Evolutionary conservation across 768 basidiomycete species (phyloP), one percentile per base, ranked within the genome.

Genomic region (Tephrocybe sp.): DNA sequence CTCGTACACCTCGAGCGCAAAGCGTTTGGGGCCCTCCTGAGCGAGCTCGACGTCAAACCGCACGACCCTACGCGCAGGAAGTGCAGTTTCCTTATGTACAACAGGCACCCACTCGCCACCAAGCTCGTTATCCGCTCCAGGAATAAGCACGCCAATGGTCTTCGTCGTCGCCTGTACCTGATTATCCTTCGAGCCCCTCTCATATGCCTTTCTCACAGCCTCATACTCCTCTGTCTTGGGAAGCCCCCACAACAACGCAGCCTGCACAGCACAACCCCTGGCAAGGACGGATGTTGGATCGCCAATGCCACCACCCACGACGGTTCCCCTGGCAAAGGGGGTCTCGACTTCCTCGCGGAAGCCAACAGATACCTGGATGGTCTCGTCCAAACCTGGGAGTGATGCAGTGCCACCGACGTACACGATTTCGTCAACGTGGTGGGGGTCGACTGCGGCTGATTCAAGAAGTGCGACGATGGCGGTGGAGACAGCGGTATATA

Each of bases 201-300:
- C 61, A 60, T 87, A 86, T 22, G 81, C 80, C 13, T 61, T 63
- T 22, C 71, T 64, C 20, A 89, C 60, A 52, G 83, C 80, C 38
- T 70, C 70, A 36, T 79, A 77, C 35, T 73, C 74, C 39, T 72
- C 71, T 3, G 75, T 75, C 26, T 70, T 67, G 2, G 70, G 68
- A 26, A 88, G 68, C 10, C 65, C 62, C 1, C 77, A 67, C 33
- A 92, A 71, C 33, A 90, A 63, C 40, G 79, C 78, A 1, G 86
- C 90, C 63, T 92, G 89, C 35, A 85, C 61, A 3, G 87, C 89
- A 50, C 82, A 85, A n/a, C 90, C 90, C 9, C 86, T 72, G 1
- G 88, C 84, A 0, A 92, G 72, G 42, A 91, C 75, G 9, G 88
- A 85, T 0, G 87, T 89, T 0, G 90, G 89, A 64, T 91, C 88